Percentiles rank a stretch among this genome's conserved stretches.
Evolutionary conservation across 495 filamentous ascomycete genomes (phyloP).

Genomic region (Aspergillus avenaceus): DNA sequence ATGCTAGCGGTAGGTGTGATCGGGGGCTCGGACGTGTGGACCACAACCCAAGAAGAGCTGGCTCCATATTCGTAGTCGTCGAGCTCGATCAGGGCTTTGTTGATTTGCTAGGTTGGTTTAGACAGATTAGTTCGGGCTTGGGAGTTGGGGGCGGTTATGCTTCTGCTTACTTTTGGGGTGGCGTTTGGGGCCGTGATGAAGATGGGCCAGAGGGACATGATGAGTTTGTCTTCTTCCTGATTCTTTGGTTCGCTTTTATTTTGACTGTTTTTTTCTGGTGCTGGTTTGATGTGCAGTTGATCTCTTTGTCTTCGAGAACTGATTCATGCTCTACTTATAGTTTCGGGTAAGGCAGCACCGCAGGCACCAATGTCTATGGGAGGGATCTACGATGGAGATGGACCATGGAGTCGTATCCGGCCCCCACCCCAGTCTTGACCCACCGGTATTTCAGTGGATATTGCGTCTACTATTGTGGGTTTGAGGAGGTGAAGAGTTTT

Average conservation of each 20-base stretch:
- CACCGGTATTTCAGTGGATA: no score
- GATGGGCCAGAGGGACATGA: neutral
- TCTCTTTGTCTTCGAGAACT: no score
- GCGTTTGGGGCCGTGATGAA: neutral
- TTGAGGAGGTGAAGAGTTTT: no score
- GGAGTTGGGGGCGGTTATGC: neutral
- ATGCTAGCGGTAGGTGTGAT: neutral
- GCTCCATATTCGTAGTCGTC: neutral
- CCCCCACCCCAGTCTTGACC: no score
- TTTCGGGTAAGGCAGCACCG: no score
- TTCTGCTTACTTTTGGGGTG: neutral
- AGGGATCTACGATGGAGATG: no score
- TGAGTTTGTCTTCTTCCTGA: neutral
- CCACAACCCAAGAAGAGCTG: neutral
- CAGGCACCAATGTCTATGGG: no score
- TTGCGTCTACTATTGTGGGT: no score
- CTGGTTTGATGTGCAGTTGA: no score
- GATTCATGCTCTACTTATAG: no score
- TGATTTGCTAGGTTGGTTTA: neutral
- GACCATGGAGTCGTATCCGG: no score
- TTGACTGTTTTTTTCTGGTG: neutral
- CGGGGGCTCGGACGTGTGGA: neutral
- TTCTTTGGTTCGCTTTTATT: neutral
- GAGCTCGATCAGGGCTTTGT: slow-evolving; percentile 1
- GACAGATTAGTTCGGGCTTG: neutral